Evolutionary conservation across 1,139 yeast species (phyloP), one percentile per base, ranked within the genome.

Genomic region (Wickerhamiella pararugosa): DNA sequence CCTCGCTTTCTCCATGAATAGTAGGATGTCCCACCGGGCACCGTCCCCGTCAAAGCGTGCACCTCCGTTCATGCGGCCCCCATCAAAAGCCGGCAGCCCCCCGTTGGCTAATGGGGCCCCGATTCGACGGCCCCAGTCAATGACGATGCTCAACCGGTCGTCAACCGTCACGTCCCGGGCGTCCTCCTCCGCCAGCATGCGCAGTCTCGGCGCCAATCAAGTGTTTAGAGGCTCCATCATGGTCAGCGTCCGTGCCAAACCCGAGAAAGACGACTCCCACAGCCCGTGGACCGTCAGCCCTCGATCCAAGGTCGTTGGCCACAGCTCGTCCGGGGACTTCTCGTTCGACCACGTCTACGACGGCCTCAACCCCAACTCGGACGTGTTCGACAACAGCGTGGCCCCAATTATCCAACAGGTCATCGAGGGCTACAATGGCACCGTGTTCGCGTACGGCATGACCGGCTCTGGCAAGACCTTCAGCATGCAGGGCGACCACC

Each of bases 391-490:
- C 29, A 61, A 62, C 15, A 66, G 79, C 1, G 87, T 86, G 36
- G 63, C 70, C 29, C 75, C 73, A 1, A 65, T 84, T 36, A 76
- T 87, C 1, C 62, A 68, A 26, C 73, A 77, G 47, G 77, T 83
- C 45, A 64, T 84, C 49, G 77, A 78, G 31, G 95, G 95, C 0
- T 86, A 66, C 58, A 84, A 86, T 55, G 93, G 90, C 7, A 87
- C 95, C 0, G 77, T 87, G 1, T 84, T 87, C 60, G 94, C 95
- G 2, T 84, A 86, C 56, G 94, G 95, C 40, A 82, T 82, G 87
- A 84, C 97, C 0, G 97, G 97, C 0, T 83, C 95, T 1, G 97
- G 97, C 29, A 87, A 87, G 58, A 87, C 97, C 0, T 80, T 75
- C 56, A 79, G 93, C 2, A 84, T 87, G 95, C 80, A 80, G 49